Evolutionary conservation across 2,329 filamentous ascomycete genomes (phyloP).

Genomic region (Beauveria australis): DNA sequence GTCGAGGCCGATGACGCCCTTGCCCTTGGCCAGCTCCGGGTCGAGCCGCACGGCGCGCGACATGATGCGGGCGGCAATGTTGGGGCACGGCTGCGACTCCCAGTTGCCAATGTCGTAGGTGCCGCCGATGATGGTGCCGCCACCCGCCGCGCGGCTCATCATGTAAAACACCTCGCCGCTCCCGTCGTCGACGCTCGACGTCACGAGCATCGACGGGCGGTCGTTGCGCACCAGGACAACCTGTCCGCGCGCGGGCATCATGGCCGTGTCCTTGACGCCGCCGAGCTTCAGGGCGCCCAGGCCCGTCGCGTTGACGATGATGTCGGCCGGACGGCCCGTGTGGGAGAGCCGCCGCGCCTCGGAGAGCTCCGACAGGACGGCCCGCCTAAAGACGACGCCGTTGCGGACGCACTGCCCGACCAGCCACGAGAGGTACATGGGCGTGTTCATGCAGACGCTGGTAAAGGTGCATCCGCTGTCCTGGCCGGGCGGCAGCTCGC

Average conservation of each 20-base stretch:
- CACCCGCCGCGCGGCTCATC: constrained; percentile 73
- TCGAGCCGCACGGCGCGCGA: constrained; percentile 59
- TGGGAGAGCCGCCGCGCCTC: constrained; percentile 52
- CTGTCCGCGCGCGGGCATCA: constrained; percentile 75
- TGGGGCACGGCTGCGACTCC: constrained; percentile 71
- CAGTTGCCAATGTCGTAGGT: constrained; percentile 73
- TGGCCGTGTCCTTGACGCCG: constrained; percentile 66
- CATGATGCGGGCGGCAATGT: constrained; percentile 78
- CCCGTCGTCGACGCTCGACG: constrained; percentile 67
- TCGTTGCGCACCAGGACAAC: constrained; percentile 77
- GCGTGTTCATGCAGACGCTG: constrained; percentile 85
- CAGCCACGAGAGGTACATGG: constrained; percentile 81
- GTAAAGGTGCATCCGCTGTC: constrained; percentile 70
- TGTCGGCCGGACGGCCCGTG: constrained; percentile 48
- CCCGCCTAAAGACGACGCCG: constrained; percentile 61
- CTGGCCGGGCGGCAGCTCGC: constrained; percentile 53
- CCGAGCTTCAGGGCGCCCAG: constrained; percentile 67
- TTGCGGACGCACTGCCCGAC: constrained; percentile 68
- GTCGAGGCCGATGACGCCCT: constrained; percentile 64
- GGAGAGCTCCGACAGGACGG: constrained; percentile 57
- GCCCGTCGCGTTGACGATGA: constrained; percentile 81
- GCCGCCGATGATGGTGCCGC: constrained; percentile 80
- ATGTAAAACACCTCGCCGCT: constrained; percentile 67
- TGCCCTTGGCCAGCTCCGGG: constrained; percentile 54
- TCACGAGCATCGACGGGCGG: constrained; percentile 58